These are phyloP conservation scores for Leccinellum albellum DNA, from an alignment of 768 basidiomycete species.

Conservation along the genomic window DNA sequence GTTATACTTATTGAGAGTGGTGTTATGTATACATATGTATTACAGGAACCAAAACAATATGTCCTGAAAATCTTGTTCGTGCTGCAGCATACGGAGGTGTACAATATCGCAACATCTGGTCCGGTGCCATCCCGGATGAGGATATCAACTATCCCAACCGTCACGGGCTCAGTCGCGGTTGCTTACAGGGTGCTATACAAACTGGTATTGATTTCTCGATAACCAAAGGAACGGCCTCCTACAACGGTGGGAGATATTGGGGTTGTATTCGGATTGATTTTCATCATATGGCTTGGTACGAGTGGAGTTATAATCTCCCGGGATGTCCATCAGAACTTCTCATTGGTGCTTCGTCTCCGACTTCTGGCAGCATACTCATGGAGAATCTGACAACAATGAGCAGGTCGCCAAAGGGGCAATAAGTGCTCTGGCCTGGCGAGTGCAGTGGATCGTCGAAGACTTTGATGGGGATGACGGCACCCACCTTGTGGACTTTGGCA, in stretches of 20 bases:
- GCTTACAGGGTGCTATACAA: too few species aligned
- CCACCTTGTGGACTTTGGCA: too few species aligned
- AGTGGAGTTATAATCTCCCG: not conserved
- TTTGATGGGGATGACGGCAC: too few species aligned
- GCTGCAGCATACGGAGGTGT: not conserved
- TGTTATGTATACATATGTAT: not conserved
- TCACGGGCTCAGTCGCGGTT: not conserved
- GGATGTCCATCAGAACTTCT: too few species aligned
- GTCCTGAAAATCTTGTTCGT: not conserved
- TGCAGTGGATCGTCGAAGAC: too few species aligned
- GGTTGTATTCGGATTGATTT: not conserved
- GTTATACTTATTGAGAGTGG: not conserved
- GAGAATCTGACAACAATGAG: not conserved
- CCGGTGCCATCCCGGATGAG: not conserved
- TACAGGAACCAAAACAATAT: not conserved
- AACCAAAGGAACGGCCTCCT: not conserved
- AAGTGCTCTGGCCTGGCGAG: too few species aligned
- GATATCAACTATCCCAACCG: not conserved
- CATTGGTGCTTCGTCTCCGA: not conserved
- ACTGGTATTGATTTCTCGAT: not conserved
- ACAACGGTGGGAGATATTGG: too few species aligned
- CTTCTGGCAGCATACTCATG: not conserved
- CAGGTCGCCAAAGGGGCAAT: not conserved
- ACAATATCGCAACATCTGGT: not conserved
- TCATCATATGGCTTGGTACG: not conserved